phyloP scores from a whole-genome alignment of 2,329 filamentous ascomycete genomes.

The Monosporascus sp. region DNA sequence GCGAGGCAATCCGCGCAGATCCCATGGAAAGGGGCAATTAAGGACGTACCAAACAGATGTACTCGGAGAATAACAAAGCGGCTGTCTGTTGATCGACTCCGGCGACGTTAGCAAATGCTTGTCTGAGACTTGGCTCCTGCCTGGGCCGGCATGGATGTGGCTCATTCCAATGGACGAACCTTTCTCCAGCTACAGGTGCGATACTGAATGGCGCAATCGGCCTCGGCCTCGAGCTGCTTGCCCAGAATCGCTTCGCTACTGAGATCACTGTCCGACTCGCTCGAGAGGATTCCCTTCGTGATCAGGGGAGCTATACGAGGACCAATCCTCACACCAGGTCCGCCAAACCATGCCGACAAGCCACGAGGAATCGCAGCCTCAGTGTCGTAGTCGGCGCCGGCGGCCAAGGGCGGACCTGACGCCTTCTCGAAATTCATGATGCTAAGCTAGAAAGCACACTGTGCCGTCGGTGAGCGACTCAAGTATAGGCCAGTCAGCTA shows the following conservation, averaged over 20 bases:
- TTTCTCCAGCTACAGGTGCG: constrained; percentile 93
- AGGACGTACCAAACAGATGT: constrained; percentile 68
- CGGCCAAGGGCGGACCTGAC: constrained; percentile 14
- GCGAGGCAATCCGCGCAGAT: not conserved
- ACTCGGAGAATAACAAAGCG: constrained; percentile 86
- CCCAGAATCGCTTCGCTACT: constrained; percentile 46
- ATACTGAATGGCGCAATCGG: constrained; percentile 79
- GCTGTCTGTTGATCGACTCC: constrained; percentile 56
- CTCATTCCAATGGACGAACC: constrained; percentile 35
- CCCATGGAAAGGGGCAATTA: not conserved
- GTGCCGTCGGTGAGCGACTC: not conserved
- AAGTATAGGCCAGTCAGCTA: too few species aligned
- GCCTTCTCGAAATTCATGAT: constrained; percentile 17
- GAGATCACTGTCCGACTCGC: constrained; percentile 38
- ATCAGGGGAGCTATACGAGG: constrained; percentile 46
- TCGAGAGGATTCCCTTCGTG: constrained; percentile 11
- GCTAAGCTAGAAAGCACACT: not conserved
- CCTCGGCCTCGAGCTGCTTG: constrained; percentile 71
- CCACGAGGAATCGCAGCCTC: constrained; percentile 40
- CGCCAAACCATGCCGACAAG: constrained; percentile 35
- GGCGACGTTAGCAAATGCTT: constrained; percentile 6
- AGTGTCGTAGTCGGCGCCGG: constrained; percentile 46
- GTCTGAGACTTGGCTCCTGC: constrained; percentile 6
- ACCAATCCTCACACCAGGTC: constrained; percentile 37
- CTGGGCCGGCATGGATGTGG: constrained; percentile 1